A percentile compares a stretch with the other conserved stretches of the same genome.
Evolutionary conservation across 805 yeast species (phyloP).

Genomic region (Hanseniaspora jakobsenii): DNA sequence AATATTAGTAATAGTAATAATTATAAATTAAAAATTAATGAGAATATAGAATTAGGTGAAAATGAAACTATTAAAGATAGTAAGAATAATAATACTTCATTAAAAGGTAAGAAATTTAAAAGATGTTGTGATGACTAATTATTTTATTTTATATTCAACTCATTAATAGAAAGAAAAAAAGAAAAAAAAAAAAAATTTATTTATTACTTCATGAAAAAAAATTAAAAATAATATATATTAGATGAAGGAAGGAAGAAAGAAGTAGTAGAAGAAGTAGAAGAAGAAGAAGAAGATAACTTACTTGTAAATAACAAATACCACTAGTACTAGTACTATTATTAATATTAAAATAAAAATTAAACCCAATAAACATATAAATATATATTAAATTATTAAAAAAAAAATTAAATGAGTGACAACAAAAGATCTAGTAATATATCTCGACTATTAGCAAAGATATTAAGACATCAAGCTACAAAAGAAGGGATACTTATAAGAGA

Average conservation of each 20-base stretch:
- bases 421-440: conserved; percentile 49
- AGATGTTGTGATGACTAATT: conserved; percentile 53
- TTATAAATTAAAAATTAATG: conserved; percentile 52
- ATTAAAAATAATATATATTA: no score
- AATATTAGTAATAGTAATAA: conserved; percentile 19
- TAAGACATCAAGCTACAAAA: conserved; percentile 74
- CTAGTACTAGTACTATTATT: no score
- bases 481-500: conserved; percentile 53
- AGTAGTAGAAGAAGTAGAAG: no score
- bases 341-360: neutral
- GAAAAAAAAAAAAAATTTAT: no score
- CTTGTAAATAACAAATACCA: no score
- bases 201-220: no score
- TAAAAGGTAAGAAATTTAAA: conserved; percentile 36
- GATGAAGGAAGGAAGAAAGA: no score
- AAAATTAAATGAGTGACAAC: conserved; percentile 14
- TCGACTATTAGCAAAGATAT: conserved; percentile 58
- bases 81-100: conserved; percentile 32
- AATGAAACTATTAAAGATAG: conserved; percentile 67
- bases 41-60: conserved; percentile 80
- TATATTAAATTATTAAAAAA: conserved; percentile 5
- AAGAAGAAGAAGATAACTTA: no score
- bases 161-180: no score
- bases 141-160: no score
- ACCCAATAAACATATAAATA: neutral